Percentiles rank a stretch among this genome's conserved stretches.
phyloP scores from a whole-genome alignment of 1,139 yeast species.

The Suhomyces taliae region DNA sequence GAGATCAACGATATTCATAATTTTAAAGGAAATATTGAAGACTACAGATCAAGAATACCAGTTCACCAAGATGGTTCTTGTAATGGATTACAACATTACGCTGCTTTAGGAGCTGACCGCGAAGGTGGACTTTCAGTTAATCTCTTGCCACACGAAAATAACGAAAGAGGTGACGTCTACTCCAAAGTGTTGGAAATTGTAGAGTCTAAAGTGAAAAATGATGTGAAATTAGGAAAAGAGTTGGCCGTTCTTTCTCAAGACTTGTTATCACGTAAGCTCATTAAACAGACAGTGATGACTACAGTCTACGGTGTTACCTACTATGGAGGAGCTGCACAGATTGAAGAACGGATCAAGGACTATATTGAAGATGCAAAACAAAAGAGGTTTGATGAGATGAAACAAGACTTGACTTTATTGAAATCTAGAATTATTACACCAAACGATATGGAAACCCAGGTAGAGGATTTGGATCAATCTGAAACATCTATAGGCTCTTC shows the following conservation, averaged over 20 bases:
- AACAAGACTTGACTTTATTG: not conserved
- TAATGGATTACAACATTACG: conserved; percentile 50
- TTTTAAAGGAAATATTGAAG: conserved; percentile 20
- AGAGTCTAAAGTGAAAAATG: conserved; percentile 18
- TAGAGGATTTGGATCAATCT: no score
- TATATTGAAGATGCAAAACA: conserved; percentile 13
- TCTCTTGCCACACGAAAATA: conserved; percentile 22
- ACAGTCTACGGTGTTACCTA: conserved; percentile 48
- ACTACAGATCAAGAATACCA: conserved; percentile 36
- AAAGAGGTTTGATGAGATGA: not conserved
- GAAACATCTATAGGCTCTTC: no score
- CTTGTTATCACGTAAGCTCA: conserved; percentile 33
- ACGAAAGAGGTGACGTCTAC: conserved; percentile 36
- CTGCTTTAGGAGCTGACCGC: conserved; percentile 41
- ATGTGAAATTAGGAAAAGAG: conserved; percentile 1
- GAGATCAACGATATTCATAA: conserved; percentile 29
- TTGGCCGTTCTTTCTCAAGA: conserved; percentile 18
- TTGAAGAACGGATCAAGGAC: conserved; percentile 27
- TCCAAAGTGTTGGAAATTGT: conserved; percentile 33
- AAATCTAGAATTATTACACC: no score
- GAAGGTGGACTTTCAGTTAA: conserved; percentile 44
- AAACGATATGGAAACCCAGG: no score
- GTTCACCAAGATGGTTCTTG: conserved; percentile 51
- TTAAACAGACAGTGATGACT: conserved; percentile 50
- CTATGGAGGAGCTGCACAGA: conserved; percentile 39